phyloP scores from a whole-genome alignment of 371 early-diverging fungal species.

The Apophysomyces trapeziformis region DNA sequence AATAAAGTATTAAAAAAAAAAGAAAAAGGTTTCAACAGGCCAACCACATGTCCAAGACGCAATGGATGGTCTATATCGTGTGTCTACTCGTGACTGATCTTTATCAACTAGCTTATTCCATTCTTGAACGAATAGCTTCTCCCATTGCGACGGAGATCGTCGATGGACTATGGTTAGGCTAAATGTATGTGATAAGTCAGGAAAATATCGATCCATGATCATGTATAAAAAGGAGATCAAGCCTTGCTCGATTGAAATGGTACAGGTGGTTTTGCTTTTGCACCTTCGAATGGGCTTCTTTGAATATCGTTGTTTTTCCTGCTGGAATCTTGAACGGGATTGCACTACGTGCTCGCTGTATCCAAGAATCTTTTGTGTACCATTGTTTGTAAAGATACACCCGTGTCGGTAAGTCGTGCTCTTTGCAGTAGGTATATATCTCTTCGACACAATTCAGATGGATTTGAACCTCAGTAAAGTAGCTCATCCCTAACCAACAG shows the following conservation, averaged over 20 bases:
- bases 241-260: conserved; percentile 1
- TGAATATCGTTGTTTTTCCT: conserved; percentile 11
- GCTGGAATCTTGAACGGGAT: not conserved
- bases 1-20: no score
- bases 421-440: not conserved
- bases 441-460: not conserved
- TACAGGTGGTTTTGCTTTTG: conserved; percentile 3
- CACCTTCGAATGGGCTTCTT: conserved; percentile 12
- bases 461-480: not conserved
- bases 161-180: not conserved
- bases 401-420: conserved; percentile 2
- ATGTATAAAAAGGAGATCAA: conserved; percentile 4
- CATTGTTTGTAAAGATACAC: not conserved
- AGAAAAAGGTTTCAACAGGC: no score
- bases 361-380: not conserved
- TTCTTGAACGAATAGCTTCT: not conserved
- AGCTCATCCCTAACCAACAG: no score
- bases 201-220: not conserved
- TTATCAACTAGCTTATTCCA: not conserved
- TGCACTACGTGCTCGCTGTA: not conserved
- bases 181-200: not conserved
- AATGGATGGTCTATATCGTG: not conserved
- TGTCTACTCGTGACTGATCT: not conserved
- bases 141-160: not conserved
- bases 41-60: not conserved